Evolutionary conservation across 108 stramenopile genomes (phyloP), one percentile per base, ranked within the genome.

Genomic region (Phaeodactylum tricornutum): DNA sequence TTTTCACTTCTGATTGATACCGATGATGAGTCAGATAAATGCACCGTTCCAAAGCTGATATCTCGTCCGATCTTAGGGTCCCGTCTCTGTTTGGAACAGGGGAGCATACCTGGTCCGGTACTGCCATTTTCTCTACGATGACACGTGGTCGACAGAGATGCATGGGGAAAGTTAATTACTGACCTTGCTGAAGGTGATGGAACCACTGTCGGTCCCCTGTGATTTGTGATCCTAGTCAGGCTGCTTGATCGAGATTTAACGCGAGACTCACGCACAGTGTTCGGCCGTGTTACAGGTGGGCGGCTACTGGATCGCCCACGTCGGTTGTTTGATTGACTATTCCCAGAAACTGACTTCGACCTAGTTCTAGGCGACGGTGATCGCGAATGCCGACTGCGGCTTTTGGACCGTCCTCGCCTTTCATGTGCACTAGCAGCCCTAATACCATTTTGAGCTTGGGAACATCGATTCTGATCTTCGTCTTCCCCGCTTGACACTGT

Each of bases 11-110:
- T n/a, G n/a, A n/a, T n/a, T n/a, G n/a, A n/a, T n/a, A n/a, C 42
- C 43, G 43, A 29, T 16, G 51, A 4, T 11, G 55, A 53, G 11
- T 14, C 32, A 5, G 47, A 26, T 11, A 23, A 11, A 27, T 58
- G 12, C 16, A 49, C 42, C 41, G 43, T 63, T 25, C 66, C 61
- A 31, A 67, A 67, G 31, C 49, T 61, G 26, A 75, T 61, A 35
- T 69, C 53, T 19, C 67, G 42, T n/a, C 74, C 67, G 38, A 66
- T 69, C 30, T 69, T 75, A 40, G 39, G 40, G 55, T 75, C 74
- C 22, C 7, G 4, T 45, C 44, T 7, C 5, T 20, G 7, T 20
- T 40, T 3, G 38, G 17, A 8, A 40, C 21, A 4, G 38, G 38
- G 17, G 38, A 40, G n/a, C n/a, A n/a, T n/a, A n/a, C n/a, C n/a